A percentile compares a stretch with the other conserved stretches of the same genome.
These are phyloP conservation scores for Fagus crenata DNA, from an alignment of 306 rosid genomes.

Conservation along the genomic window DNA sequence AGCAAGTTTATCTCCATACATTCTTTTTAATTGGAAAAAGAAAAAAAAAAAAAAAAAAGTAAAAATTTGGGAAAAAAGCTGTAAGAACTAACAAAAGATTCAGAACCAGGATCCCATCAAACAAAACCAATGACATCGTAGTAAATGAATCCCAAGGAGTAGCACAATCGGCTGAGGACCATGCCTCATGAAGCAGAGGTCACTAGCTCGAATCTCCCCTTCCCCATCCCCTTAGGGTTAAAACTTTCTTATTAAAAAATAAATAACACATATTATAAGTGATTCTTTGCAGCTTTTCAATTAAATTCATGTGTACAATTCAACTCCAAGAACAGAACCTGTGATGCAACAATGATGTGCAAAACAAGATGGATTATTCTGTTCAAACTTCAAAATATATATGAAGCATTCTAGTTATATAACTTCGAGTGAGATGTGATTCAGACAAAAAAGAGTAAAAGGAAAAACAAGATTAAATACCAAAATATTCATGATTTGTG, in stretches of 20 bases:
- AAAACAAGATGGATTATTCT: constrained; percentile 12
- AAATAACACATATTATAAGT: neutral
- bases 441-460: too few relatives aligned
- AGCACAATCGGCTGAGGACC: too few relatives aligned
- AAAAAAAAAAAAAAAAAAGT: neutral
- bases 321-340: neutral
- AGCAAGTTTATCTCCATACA: constrained; percentile 33
- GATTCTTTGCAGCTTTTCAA: constrained; percentile 1
- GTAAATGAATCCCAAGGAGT: neutral
- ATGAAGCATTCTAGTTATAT: constrained; percentile 9
- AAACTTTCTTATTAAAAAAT: neutral
- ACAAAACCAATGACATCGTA: neutral
- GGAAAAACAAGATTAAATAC: too few relatives aligned
- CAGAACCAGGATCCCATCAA: neutral
- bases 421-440: constrained; percentile 9
- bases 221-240: too few relatives aligned
- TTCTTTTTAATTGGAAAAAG: neutral
- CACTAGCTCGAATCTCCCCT: too few relatives aligned
- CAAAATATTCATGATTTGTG: too few relatives aligned
- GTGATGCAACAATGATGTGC: constrained; percentile 7
- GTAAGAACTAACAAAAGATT: constrained; percentile 11
- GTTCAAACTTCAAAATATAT: constrained; percentile 5
- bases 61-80: neutral
- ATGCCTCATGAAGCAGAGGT: too few relatives aligned
- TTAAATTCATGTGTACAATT: neutral